Base-by-base conservation (phyloP, 805 yeast species). In the Isabelozyma pseudorhagii region DNA sequence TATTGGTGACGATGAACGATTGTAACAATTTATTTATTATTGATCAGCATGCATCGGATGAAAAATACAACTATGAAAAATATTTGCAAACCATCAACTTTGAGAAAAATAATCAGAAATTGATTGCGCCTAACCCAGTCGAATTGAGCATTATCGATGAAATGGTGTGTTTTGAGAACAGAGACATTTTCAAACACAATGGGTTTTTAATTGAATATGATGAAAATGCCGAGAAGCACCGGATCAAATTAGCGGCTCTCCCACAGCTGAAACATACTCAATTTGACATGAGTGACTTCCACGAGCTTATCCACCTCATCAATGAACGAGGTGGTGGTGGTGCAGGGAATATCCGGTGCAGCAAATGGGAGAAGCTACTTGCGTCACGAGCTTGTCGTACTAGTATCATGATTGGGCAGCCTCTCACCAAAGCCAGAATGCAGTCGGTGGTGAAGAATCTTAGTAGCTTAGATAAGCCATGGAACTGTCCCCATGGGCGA, bases 1-100 rank as follows among this genome's bases (percentile, higher is more conserved):
- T 94, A n/a, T 63, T 92, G 15, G 94, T 89, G 0, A 78, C 81
- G 2, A 74, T 83, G 46, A 65, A 68, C 21, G 66, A 65, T 43
- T 50, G 51, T 4, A 63, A 62, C 25, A 90, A 90, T 60, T 58
- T 93, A 31, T 92, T 94, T 59, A 92, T 94, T 34, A 78, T 94
- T 44, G 99, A 94, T 64, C 99, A 94, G 66, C 99, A 94, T 71
- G 99, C 99, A 0, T 88, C 96, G 55, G 99, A 94, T 69, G 99
- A 94, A 61, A 94, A 92, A 57, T 90, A 61, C 71, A 94, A 94
- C 65, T 94, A 89, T 71, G 99, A 94, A 64, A 74, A 72, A 45
- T 67, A 87, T 13, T 84, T 81, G 56, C 65, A 71, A 14, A 75
- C 74, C 2, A 81, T 87, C 0, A 68, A 72, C 0, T 82, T 92